Conservation (phyloP, 768 basidiomycete species). For the Lactarius vividus region DNA sequence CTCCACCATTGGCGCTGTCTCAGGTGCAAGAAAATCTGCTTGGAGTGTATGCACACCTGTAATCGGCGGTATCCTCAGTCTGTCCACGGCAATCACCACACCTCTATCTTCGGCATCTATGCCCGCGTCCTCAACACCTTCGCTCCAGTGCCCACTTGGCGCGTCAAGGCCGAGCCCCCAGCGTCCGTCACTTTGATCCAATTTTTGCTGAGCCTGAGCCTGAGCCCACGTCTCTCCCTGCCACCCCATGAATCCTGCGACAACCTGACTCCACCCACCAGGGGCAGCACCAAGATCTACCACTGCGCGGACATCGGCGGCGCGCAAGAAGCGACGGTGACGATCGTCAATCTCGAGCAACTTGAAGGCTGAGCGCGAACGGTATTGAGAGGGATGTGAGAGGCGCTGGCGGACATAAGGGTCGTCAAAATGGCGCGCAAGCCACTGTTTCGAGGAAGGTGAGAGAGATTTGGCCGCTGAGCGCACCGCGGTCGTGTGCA, state of each 20-base stretch:
- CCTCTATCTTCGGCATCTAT: slow-evolving; percentile 36
- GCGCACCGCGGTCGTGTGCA: slow-evolving; percentile 14
- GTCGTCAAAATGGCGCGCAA: slow-evolving; percentile 65
- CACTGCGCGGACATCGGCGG: slow-evolving; percentile 55
- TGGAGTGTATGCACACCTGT: slow-evolving; percentile 68
- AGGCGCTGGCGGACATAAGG: slow-evolving; percentile 65
- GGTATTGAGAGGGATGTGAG: slow-evolving; percentile 48
- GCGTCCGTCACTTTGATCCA: neutral
- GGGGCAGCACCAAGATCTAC: slow-evolving; percentile 92
- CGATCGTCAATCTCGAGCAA: slow-evolving; percentile 72
- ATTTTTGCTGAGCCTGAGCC: neutral
- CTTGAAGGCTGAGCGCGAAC: slow-evolving; percentile 91
- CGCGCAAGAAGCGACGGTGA: slow-evolving; percentile 50
- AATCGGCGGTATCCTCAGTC: slow-evolving; percentile 71
- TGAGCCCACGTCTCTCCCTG: slow-evolving; percentile 27
- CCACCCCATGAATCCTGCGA: slow-evolving; percentile 60
- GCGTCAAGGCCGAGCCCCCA: slow-evolving; percentile 18
- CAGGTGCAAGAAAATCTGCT: slow-evolving; percentile 70
- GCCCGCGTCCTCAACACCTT: neutral
- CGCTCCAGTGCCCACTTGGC: slow-evolving; percentile 11
- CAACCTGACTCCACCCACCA: slow-evolving; percentile 93
- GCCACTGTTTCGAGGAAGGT: slow-evolving; percentile 56
- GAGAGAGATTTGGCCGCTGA: slow-evolving; percentile 15
- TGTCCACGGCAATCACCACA: slow-evolving; percentile 75
- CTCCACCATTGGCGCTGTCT: slow-evolving; percentile 47